A percentile compares a stretch with the other conserved stretches of the same genome.
Evolutionary conservation across 1,139 yeast species (phyloP).

Genomic region (Protomyces inouyei): DNA sequence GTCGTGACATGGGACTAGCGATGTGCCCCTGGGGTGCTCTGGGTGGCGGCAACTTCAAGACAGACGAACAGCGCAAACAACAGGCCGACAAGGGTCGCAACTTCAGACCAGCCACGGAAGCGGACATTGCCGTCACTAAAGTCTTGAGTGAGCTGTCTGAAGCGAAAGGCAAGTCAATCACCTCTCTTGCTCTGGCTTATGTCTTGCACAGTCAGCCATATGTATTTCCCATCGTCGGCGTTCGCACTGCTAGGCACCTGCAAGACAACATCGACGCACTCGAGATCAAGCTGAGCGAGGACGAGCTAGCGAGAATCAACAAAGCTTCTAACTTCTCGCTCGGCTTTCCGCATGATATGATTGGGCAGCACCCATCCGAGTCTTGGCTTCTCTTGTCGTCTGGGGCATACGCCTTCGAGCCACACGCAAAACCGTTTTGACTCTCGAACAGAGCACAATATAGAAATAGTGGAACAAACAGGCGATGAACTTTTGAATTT

Average conservation of each 20-base stretch:
- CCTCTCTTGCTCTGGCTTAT: constrained; percentile 36
- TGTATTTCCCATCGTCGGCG: constrained; percentile 35
- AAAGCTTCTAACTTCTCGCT: constrained; percentile 3
- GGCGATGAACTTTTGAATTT: too few species aligned
- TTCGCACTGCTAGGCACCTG: constrained; percentile 32
- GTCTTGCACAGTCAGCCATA: constrained; percentile 34
- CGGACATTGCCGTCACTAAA: constrained; percentile 32
- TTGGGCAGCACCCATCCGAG: constrained; percentile 4
- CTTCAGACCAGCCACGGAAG: constrained; percentile 18
- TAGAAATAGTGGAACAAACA: too few species aligned
- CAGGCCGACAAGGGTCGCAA: constrained; percentile 15
- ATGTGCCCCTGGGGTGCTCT: constrained; percentile 35
- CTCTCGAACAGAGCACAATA: too few species aligned
- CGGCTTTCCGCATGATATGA: constrained; percentile 16
- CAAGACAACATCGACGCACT: constrained; percentile 32
- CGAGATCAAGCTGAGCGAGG: constrained; percentile 27
- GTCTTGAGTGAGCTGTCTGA: constrained; percentile 34
- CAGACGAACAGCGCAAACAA: constrained; percentile 31
- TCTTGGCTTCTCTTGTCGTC: not conserved
- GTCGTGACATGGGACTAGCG: constrained; percentile 34
- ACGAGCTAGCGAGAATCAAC: constrained; percentile 28
- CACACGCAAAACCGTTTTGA: not conserved
- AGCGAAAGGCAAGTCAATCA: constrained; percentile 31
- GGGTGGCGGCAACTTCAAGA: constrained; percentile 34
- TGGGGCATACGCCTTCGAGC: not conserved